Percentiles rank a stretch among this genome's conserved stretches.
These are phyloP conservation scores for Dionaea muscipula DNA, from an alignment of 179 eudicot species.

Conservation along the genomic window DNA sequence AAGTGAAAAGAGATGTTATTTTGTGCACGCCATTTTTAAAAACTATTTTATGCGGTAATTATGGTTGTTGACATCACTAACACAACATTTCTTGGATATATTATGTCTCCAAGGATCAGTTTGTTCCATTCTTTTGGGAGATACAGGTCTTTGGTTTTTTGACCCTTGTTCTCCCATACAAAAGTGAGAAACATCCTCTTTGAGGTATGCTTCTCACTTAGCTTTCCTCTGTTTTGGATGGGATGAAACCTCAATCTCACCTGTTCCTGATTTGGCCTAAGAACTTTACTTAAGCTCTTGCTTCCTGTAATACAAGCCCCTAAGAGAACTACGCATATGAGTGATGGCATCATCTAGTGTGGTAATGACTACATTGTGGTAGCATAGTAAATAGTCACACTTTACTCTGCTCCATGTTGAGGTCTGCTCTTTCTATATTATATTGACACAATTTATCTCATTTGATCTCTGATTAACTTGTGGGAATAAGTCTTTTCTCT, in stretches of 20 bases:
- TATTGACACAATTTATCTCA: no score
- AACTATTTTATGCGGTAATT: conserved; percentile 13
- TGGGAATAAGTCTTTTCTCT: no score
- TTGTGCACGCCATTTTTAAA: conserved; percentile 15
- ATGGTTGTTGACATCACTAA: conserved; percentile 20
- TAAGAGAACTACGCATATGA: no score
- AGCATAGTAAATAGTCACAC: no score
- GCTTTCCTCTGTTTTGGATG: conserved; percentile 27
- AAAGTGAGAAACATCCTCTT: conserved; percentile 66
- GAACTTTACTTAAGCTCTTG: no score
- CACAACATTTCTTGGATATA: conserved; percentile 20
- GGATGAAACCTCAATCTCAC: conserved; percentile 2
- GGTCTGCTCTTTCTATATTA: no score
- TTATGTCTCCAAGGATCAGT: conserved; percentile 32
- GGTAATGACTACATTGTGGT: no score
- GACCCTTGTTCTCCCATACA: conserved; percentile 32
- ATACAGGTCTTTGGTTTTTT: conserved; percentile 33
- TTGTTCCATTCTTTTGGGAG: conserved; percentile 32
- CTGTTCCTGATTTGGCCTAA: no score
- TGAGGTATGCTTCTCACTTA: conserved; percentile 71
- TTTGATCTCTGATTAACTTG: no score
- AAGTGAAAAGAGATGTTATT: conserved; percentile 15
- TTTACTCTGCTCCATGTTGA: no score
- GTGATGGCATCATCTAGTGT: no score
- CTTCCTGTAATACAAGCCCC: no score